phyloP scores from a whole-genome alignment of 177 flowering plant genomes.

The Vitis hybrid region DNA sequence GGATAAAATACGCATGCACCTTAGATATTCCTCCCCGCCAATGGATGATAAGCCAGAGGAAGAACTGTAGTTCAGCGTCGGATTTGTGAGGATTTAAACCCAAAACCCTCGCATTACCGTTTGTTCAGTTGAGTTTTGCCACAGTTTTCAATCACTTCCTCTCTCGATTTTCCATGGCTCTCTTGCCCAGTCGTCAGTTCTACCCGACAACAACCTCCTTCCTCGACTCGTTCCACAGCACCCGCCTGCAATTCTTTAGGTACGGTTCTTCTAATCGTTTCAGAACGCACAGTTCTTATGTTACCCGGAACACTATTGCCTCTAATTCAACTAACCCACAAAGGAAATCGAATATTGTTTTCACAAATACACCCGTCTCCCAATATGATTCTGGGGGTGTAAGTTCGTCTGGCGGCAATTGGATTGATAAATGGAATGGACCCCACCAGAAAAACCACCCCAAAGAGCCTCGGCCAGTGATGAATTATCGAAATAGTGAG shows the following conservation, averaged over 20 bases:
- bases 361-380: slow-evolving; percentile 13
- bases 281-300: slow-evolving; percentile 19
- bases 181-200: slow-evolving; percentile 44
- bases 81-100: too few relatives aligned
- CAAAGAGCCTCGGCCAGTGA: slow-evolving; percentile 38
- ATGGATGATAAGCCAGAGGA: too few relatives aligned
- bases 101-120: too few relatives aligned
- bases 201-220: slow-evolving; percentile 35
- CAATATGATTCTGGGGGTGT: slow-evolving; percentile 1
- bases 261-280: slow-evolving; percentile 28
- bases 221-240: slow-evolving; percentile 44
- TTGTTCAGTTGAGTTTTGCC: neutral
- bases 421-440: slow-evolving; percentile 70
- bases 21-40: too few relatives aligned
- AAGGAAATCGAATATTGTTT: slow-evolving; percentile 26
- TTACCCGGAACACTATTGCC: slow-evolving; percentile 1
- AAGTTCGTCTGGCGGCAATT: slow-evolving; percentile 21
- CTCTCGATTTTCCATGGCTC: slow-evolving; percentile 27
- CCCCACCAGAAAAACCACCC: slow-evolving; percentile 31
- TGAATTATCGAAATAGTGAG: slow-evolving; percentile 44
- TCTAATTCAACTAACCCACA: slow-evolving; percentile 23
- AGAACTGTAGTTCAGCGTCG: too few relatives aligned
- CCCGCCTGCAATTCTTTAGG: slow-evolving; percentile 39
- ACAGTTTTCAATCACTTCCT: too few relatives aligned
- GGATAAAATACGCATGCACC: too few relatives aligned